Conservation (phyloP, 1,284 basidiomycete species). For the Rhodotorula sp. region DNA sequence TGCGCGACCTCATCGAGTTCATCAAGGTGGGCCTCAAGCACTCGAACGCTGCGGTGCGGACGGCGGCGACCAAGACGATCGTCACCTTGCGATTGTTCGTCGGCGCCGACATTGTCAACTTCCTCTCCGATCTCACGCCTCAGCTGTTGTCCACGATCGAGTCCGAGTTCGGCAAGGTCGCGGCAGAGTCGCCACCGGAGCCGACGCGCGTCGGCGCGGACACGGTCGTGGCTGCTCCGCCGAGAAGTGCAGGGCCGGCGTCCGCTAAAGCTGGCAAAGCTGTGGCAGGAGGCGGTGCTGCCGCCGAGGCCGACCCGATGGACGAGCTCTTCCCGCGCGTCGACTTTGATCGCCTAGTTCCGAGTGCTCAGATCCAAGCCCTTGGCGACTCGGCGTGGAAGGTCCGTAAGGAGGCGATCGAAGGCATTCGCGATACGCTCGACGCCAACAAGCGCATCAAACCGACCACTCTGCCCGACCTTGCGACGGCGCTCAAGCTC, state of each 20-base stretch:
- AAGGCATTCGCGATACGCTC: slow-evolving; percentile 74
- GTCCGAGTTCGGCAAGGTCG: slow-evolving; percentile 91
- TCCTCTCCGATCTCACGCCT: slow-evolving; percentile 91
- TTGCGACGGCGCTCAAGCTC: slow-evolving; percentile 80
- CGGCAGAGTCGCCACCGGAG: slow-evolving; percentile 72
- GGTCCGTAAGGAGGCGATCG: slow-evolving; percentile 91
- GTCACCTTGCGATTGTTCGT: slow-evolving; percentile 91
- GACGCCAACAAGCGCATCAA: slow-evolving; percentile 91
- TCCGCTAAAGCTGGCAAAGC: slow-evolving; percentile 51
- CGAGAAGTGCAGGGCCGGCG: slow-evolving; percentile 25
- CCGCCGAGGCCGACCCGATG: slow-evolving; percentile 61
- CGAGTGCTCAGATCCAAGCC: slow-evolving; percentile 75
- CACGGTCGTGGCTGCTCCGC: slow-evolving; percentile 45
- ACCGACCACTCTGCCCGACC: slow-evolving; percentile 79
- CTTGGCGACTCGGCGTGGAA: slow-evolving; percentile 93
- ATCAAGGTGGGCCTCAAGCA: slow-evolving; percentile 84
- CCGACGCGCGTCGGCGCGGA: slow-evolving; percentile 76
- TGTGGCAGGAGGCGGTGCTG: slow-evolving; percentile 48
- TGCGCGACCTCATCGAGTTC: slow-evolving; percentile 84
- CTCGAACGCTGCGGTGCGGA: slow-evolving; percentile 89
- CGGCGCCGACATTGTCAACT: slow-evolving; percentile 84
- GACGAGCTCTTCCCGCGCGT: slow-evolving; percentile 95
- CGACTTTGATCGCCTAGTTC: slow-evolving; percentile 83
- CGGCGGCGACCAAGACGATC: slow-evolving; percentile 89
- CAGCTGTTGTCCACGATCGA: slow-evolving; percentile 89